phyloP scores from a whole-genome alignment of 2,329 filamentous ascomycete genomes.

The Ophiocordyceps unilateralis region DNA sequence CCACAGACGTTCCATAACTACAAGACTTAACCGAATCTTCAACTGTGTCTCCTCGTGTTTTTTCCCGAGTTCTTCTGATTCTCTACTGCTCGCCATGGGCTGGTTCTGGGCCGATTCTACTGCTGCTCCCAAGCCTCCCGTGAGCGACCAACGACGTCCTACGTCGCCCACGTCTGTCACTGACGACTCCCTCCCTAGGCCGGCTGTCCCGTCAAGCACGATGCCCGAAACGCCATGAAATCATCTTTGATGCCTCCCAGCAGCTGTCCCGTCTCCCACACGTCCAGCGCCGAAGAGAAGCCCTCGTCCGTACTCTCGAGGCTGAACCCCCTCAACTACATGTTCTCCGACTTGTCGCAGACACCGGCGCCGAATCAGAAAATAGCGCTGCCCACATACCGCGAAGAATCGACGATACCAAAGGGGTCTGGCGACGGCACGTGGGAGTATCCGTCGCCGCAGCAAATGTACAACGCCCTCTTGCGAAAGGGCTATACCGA shows the following conservation, averaged over 20 bases:
- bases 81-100: conserved; percentile 26
- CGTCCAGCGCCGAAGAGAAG: conserved; percentile 13
- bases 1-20: no score
- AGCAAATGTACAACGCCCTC: conserved; percentile 99
- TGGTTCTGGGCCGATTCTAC: conserved; percentile 45
- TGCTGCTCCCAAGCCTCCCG: conserved; percentile 11
- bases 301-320: conserved; percentile 33
- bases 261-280: conserved; percentile 29
- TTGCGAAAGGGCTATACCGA: conserved; percentile 90
- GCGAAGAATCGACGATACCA: conserved; percentile 83
- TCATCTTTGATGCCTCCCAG: conserved; percentile 3
- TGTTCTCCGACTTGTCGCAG: conserved; percentile 80
- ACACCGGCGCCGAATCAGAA: conserved; percentile 56
- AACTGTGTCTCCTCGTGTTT: neutral
- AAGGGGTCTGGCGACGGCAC: conserved; percentile 60
- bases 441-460: conserved; percentile 96
- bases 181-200: conserved; percentile 18
- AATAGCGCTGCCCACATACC: conserved; percentile 55
- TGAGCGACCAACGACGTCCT: conserved; percentile 3
- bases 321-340: conserved; percentile 71
- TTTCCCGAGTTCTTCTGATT: neutral
- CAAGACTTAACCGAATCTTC: no score
- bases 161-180: neutral
- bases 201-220: conserved; percentile 41
- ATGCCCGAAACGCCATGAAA: conserved; percentile 29